These are phyloP conservation scores for Gelatoporia subvermispora DNA, from an alignment of 768 basidiomycete species.

Conservation along the genomic window DNA sequence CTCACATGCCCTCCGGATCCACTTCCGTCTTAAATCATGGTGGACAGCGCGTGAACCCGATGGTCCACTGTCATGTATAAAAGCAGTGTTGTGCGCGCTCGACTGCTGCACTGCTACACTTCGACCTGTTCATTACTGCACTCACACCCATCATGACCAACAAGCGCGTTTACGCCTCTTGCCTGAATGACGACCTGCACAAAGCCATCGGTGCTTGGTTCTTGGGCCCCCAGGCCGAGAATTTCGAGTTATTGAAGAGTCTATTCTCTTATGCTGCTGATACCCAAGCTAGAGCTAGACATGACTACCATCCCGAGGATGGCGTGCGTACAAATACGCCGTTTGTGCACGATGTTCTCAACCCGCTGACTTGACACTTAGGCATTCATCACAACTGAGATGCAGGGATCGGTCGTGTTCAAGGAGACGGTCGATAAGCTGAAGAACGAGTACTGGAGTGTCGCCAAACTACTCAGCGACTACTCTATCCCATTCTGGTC, in stretches of 20 bases:
- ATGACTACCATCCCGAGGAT: conserved; percentile 28
- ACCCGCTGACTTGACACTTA: neutral
- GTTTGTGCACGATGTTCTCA: no score
- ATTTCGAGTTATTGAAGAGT: conserved; percentile 23
- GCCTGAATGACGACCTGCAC: conserved; percentile 6
- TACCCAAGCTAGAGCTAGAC: conserved; percentile 19
- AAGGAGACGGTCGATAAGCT: conserved; percentile 19
- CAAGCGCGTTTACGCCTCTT: no score
- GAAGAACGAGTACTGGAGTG: conserved; percentile 9
- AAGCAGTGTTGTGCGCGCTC: no score
- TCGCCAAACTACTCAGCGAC: conserved; percentile 21
- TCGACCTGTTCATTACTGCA: no score
- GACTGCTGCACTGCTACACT: no score
- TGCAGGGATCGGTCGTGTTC: conserved; percentile 16
- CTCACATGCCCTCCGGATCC: no score
- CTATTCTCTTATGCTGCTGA: conserved; percentile 23
- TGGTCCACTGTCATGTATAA: no score
- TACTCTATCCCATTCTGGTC: conserved; percentile 35
- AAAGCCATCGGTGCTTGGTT: conserved; percentile 33
- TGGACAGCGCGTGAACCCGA: no score
- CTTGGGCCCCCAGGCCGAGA: conserved; percentile 36
- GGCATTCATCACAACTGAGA: conserved; percentile 19
- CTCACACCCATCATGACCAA: no score
- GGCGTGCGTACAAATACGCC: conserved; percentile 10
- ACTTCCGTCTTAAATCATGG: no score